Conservation (phyloP, 768 basidiomycete species). For the Hortiboletus campestris region DNA sequence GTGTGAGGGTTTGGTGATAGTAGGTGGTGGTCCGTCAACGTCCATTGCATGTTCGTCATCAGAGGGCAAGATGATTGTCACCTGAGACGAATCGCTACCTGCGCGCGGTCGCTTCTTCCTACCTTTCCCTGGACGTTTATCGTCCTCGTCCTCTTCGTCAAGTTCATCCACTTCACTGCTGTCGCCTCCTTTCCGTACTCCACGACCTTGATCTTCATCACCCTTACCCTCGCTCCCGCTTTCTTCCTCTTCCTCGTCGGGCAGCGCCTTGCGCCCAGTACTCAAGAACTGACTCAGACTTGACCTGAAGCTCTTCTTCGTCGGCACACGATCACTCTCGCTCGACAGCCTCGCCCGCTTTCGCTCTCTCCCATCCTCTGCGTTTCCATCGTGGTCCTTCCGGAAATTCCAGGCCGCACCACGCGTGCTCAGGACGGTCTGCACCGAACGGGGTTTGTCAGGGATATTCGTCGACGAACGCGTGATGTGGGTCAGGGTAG, state of each 20-base stretch:
- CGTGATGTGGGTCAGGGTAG: not conserved
- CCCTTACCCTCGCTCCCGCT: conserved; percentile 4
- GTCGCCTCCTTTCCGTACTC: not conserved
- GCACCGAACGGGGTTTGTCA: conserved; percentile 26
- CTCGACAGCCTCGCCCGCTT: conserved; percentile 38
- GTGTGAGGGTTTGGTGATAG: conserved; percentile 14
- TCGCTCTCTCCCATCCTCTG: conserved; percentile 22
- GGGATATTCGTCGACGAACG: not conserved
- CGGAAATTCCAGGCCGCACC: conserved; percentile 49
- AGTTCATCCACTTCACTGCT: conserved; percentile 19
- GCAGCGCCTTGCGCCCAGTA: conserved; percentile 36
- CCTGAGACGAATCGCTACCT: conserved; percentile 17
- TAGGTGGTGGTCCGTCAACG: conserved; percentile 22
- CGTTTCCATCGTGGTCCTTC: conserved; percentile 9
- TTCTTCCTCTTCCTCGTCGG: conserved; percentile 16
- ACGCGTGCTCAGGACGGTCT: conserved; percentile 52
- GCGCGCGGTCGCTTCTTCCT: conserved; percentile 10
- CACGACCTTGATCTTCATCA: not conserved
- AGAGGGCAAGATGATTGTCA: conserved; percentile 18
- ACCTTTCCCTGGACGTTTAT: not conserved
- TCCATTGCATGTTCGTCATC: conserved; percentile 30
- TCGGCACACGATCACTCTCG: conserved; percentile 5
- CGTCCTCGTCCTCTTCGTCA: not conserved
- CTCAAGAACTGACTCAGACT: conserved; percentile 55
- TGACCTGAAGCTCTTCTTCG: conserved; percentile 40